Conservation (phyloP, 2,329 filamentous ascomycete species). For the Dactylellina sp. region DNA sequence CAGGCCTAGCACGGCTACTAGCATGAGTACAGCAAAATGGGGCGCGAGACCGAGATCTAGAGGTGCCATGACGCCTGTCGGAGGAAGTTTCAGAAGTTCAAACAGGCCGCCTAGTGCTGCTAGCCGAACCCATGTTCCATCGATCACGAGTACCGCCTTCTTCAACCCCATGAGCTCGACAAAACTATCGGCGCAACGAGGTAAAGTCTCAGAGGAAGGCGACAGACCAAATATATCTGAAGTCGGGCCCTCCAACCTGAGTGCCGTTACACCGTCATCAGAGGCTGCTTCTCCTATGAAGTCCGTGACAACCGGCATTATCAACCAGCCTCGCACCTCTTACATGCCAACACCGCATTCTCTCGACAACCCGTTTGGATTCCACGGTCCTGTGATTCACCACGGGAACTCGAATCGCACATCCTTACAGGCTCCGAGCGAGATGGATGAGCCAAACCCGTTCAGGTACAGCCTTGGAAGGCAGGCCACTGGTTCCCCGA, state of each 20-base stretch:
- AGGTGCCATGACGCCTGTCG: slow-evolving; percentile 59
- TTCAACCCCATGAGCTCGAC: slow-evolving; percentile 97
- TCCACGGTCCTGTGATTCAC: slow-evolving; percentile 42
- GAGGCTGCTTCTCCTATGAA: slow-evolving; percentile 27
- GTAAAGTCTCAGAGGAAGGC: slow-evolving; percentile 67
- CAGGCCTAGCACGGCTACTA: slow-evolving; percentile 60
- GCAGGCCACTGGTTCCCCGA: slow-evolving; percentile 55
- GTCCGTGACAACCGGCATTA: slow-evolving; percentile 32
- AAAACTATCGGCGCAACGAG: slow-evolving; percentile 88
- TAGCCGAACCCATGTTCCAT: slow-evolving; percentile 88
- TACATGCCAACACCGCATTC: slow-evolving; percentile 37
- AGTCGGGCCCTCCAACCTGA: slow-evolving; percentile 60
- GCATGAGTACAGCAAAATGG: slow-evolving; percentile 58
- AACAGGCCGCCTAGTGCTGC: slow-evolving; percentile 74
- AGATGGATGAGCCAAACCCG: slow-evolving; percentile 49
- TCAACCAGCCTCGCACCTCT: slow-evolving; percentile 34
- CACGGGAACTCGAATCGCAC: slow-evolving; percentile 49
- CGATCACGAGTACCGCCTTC: slow-evolving; percentile 88
- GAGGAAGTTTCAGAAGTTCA: slow-evolving; percentile 63
- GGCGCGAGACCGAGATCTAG: slow-evolving; percentile 59
- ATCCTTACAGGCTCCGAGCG: slow-evolving; percentile 47
- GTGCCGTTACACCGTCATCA: slow-evolving; percentile 26
- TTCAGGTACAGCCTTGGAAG: slow-evolving; percentile 54
- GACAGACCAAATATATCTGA: slow-evolving; percentile 59
- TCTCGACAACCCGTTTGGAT: slow-evolving; percentile 44